Evolutionary conservation across 257 asterid genomes (phyloP), one percentile per base, ranked within the genome.

Genomic region (Fraxinus excelsior): DNA sequence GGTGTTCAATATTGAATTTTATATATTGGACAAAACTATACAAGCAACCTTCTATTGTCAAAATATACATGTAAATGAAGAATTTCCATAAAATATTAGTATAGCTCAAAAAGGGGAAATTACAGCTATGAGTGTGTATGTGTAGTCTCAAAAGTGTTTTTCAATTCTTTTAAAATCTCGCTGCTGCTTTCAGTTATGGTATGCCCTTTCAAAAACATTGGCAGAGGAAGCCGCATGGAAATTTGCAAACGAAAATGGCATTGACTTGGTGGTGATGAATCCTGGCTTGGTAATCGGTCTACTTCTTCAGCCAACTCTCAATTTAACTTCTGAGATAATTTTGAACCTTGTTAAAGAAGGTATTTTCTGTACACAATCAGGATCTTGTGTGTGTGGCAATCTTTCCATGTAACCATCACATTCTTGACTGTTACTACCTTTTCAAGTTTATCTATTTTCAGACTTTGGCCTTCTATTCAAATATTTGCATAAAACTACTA

Each of bases 201-300:
- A 85, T 75, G 37, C 72, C 18, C 76, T 84, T 11, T 79, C 92
- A 23, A 88, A 88, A 35, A 82, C 76, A 1, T 74, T 86, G 84
- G 92, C 90, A 16, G 88, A 86, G 71, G 70, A 82, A 35, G 87
- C 85, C 60, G 90, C 92, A 7, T 74, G 84, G 90, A 71, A 81
- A 49, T 87, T 80, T 76, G 58, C 84, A 14, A 65, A 79, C 73
- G 81, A 85, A 71, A 79, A 88, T 31, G 82, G 73, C 44, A 75
- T 86, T 34, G 87, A 88, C 76, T 16, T 88, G 86, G 84, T 88
- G 0, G 65, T 77, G 29, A 79, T 88, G 16, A 73, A 79, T 67
- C 92, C 92, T 12, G 82, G 88, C 42, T 13, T 67, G 19, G 85
- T 83, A 32, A 13, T 85, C n/a, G 90, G 92, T 44, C 92, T 89